Percentiles rank a stretch among this genome's conserved stretches.
These are phyloP conservation scores for Didymella pomorum DNA, from an alignment of 2,329 filamentous ascomycete species.

Conservation along the genomic window DNA sequence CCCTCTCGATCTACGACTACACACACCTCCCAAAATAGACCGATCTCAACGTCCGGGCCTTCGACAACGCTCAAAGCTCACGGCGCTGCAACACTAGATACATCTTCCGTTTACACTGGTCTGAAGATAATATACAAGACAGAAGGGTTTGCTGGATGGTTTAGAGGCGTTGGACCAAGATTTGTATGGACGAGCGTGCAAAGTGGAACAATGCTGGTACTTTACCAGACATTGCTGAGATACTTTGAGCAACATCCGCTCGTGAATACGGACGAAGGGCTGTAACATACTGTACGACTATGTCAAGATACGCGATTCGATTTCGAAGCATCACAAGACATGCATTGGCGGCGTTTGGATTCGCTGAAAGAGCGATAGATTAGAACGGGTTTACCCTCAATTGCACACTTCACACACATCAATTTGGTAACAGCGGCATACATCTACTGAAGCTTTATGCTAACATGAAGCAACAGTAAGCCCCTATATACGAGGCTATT, in stretches of 20 bases:
- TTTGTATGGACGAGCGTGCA: constrained; percentile 98
- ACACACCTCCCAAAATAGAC: constrained; percentile 60
- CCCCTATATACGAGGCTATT: background rate
- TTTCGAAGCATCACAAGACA: constrained; percentile 15
- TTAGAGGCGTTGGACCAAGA: constrained; percentile 90
- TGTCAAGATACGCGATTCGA: constrained; percentile 16
- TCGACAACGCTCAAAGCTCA: constrained; percentile 82
- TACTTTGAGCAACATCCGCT: constrained; percentile 70
- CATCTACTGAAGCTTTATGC: background rate
- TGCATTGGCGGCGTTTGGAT: constrained; percentile 31
- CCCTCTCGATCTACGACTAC: constrained; percentile 34
- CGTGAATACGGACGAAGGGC: constrained; percentile 30
- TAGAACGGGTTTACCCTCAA: constrained; percentile 13
- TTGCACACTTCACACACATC: constrained; percentile 2
- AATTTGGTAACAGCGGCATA: background rate
- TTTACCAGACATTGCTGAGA: constrained; percentile 88
- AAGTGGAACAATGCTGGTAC: constrained; percentile 93
- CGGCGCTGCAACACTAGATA: constrained; percentile 81
- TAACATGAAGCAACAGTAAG: background rate
- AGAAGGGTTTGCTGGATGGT: constrained; percentile 89
- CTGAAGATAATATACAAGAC: constrained; percentile 87
- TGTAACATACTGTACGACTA: constrained; percentile 32
- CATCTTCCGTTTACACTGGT: constrained; percentile 86
- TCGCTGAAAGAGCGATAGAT: constrained; percentile 23
- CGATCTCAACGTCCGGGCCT: constrained; percentile 89